phyloP scores from a whole-genome alignment of 2,329 filamentous ascomycete species.

The Ustulina deusta region DNA sequence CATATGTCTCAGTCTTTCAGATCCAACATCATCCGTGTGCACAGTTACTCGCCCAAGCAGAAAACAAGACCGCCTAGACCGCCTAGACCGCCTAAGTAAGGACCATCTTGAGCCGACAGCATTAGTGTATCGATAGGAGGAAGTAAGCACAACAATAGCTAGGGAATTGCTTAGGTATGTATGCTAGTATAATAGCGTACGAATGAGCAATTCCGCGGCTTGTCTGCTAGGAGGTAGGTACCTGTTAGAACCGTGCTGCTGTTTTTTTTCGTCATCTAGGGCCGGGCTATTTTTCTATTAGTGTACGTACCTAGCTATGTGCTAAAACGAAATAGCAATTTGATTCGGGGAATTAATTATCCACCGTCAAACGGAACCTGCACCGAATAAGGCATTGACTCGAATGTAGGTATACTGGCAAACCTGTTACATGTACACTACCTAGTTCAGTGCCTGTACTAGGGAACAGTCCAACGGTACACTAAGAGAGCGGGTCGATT shows the following conservation, averaged over 20 bases:
- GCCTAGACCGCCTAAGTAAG: too few species aligned
- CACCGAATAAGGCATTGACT: too few species aligned
- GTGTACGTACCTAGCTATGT: background rate
- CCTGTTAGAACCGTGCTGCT: too few species aligned
- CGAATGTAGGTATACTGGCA: too few species aligned
- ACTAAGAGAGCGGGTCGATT: conserved; percentile 9
- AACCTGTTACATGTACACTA: too few species aligned
- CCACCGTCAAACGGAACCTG: too few species aligned
- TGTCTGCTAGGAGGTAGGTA: background rate
- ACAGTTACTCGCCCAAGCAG: background rate
- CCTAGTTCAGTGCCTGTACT: background rate
- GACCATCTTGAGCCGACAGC: too few species aligned
- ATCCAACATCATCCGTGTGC: background rate
- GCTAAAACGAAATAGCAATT: background rate
- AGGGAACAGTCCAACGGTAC: background rate
- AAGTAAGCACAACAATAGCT: background rate
- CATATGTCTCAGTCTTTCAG: background rate
- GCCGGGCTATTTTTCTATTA: background rate
- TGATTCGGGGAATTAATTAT: background rate
- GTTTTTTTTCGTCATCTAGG: background rate
- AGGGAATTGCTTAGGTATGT: background rate
- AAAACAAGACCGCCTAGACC: too few species aligned
- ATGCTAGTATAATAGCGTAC: background rate
- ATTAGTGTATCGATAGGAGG: background rate
- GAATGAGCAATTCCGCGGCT: background rate